Percentiles rank a stretch among this genome's conserved stretches.
phyloP scores from a whole-genome alignment of 768 basidiomycete species.

The Polyporus arcularius region DNA sequence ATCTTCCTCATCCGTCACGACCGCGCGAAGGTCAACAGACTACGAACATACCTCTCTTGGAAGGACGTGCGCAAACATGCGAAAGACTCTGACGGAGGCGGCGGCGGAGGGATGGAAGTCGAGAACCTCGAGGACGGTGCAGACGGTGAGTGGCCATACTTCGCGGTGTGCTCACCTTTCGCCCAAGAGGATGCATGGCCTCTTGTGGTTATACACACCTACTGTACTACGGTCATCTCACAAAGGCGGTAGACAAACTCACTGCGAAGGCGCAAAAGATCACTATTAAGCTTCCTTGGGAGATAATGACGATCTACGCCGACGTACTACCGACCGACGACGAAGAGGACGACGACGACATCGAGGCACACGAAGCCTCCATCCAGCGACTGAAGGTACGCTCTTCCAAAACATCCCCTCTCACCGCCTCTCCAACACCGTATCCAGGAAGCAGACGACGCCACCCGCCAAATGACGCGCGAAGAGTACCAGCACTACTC shows the following conservation, averaged over 20 bases:
- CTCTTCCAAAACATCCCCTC: slow-evolving; percentile 5
- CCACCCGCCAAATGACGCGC: slow-evolving; percentile 92
- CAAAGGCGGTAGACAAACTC: slow-evolving; percentile 81
- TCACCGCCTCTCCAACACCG: background rate
- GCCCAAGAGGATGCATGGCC: no score
- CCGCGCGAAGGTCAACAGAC: slow-evolving; percentile 88
- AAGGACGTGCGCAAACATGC: slow-evolving; percentile 96
- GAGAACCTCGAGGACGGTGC: slow-evolving; percentile 83
- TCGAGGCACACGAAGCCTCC: slow-evolving; percentile 95
- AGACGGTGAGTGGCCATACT: slow-evolving; percentile 54
- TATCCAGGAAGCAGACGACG: slow-evolving; percentile 88
- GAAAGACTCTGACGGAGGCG: slow-evolving; percentile 86
- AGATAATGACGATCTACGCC: slow-evolving; percentile 87
- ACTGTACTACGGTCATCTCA: no score
- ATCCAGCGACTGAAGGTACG: slow-evolving; percentile 77
- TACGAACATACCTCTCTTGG: slow-evolving; percentile 94
- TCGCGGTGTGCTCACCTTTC: background rate
- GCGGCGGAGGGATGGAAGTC: slow-evolving; percentile 77
- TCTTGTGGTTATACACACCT: no score
- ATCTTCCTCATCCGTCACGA: slow-evolving; percentile 97
- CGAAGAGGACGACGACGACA: slow-evolving; percentile 94
- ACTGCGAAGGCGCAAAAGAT: slow-evolving; percentile 87
- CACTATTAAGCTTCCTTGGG: slow-evolving; percentile 96
- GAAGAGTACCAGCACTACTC: slow-evolving; percentile 98
- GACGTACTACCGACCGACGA: slow-evolving; percentile 92